Evolutionary conservation across 2,329 filamentous ascomycete species (phyloP), one percentile per base, ranked within the genome.

Genomic region (Ascosphaera apis): DNA sequence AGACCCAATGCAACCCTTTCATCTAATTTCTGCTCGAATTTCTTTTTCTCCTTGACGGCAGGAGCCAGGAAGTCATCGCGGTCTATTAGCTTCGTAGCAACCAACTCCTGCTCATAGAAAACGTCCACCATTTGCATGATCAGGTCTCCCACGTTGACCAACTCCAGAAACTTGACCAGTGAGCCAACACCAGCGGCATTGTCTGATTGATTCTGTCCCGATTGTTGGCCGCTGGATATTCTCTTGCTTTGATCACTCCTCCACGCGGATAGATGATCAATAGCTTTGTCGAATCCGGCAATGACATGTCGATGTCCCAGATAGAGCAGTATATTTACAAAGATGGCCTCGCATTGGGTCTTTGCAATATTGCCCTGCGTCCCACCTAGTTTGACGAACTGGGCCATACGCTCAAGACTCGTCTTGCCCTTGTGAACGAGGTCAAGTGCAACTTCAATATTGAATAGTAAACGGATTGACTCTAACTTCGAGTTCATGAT

Each of bases 61-160:
- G 83, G 78, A 49, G 91, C 82, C 34, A 98, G 64, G 48, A 98
- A 98, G 56, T 98, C 88, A 51, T 91, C 91, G 31, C 79, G 74
- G 51, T 95, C 86, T 1, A 78, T 78, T 36, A 98, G 73, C 47
- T 79, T 79, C 11, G 78, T 70, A 1, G 72, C 69, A 4, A 83
- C 72, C 18, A 98, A 68, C 57, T 98, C 88, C 57, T 95, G 88
- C 51, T 91, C 79, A 56, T 91, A 98, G 52, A 98, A 98, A 23
- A 98, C 83, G 51, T 98, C 88, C 39, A 98, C 72, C 88, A 98
- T 98, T 54, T 98, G 88, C 40, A 91, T 82, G 46, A 98, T 98
- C 39, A 98, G 65, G 53, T 98, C 88, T 39, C 88, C 88, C 1
- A 98, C 86, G 50, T 98, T 98, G 53, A 98, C 88, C 18, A 98